Conservation (phyloP, 768 basidiomycete genomes). For the Mrakia hoshinonis region DNA sequence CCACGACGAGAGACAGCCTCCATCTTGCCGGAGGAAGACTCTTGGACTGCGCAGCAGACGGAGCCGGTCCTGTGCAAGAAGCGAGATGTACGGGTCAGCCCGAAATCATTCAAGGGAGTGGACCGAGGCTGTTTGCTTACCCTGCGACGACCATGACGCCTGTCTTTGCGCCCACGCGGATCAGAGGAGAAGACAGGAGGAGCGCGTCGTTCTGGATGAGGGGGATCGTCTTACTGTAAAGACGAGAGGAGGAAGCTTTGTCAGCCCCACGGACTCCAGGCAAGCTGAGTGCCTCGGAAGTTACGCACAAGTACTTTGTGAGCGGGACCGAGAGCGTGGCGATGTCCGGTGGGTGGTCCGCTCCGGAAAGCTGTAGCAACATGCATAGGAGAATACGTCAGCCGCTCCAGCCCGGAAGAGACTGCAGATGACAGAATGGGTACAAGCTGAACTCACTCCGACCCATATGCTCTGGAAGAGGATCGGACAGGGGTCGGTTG, state of each 20-base stretch:
- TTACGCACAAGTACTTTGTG: slow-evolving; percentile 6
- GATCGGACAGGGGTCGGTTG: background rate
- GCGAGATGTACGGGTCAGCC: background rate
- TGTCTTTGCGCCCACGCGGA: background rate
- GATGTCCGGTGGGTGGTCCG: slow-evolving; percentile 14
- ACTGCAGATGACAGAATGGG: too few species aligned
- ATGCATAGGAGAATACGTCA: too few species aligned
- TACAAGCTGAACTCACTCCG: too few species aligned
- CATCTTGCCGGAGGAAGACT: background rate
- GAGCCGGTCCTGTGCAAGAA: background rate
- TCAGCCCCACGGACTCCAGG: too few species aligned
- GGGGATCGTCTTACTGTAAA: background rate
- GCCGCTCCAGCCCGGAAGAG: too few species aligned
- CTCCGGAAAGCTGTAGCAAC: slow-evolving; percentile 12
- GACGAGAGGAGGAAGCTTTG: background rate
- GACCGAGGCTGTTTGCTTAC: background rate
- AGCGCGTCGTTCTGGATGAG: slow-evolving; percentile 22
- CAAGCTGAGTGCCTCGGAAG: too few species aligned
- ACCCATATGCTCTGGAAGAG: slow-evolving; percentile 17
- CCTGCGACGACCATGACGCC: slow-evolving; percentile 22
- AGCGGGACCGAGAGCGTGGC: background rate
- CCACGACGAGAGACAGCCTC: slow-evolving; percentile 11
- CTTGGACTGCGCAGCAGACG: background rate
- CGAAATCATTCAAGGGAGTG: background rate
- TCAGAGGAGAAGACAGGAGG: slow-evolving; percentile 20